Base-by-base conservation (phyloP, 208 protist species). In the Strigomonas galati region DNA sequence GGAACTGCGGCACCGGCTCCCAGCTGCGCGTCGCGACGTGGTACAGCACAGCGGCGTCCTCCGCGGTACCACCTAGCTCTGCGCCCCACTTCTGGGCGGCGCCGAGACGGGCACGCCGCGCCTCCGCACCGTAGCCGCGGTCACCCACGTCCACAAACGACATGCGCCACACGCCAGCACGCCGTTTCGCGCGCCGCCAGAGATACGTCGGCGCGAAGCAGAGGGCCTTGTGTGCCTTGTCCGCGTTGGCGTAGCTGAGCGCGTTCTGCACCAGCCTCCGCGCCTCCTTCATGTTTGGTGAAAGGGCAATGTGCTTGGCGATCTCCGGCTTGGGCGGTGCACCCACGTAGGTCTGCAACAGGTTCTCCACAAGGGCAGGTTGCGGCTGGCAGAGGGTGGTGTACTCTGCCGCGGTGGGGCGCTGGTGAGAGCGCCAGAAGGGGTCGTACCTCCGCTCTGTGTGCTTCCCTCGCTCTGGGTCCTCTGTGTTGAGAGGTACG, bases 361-460 rank as follows among this genome's bases (percentile, higher is more conserved):
- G 53, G 1, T 44, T 48, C 66, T 91, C 86, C 14, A 91, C 72
- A 12, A 37, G 30, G 9, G 53, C 49, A 0, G 70, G 56, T 19
- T 74, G 30, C 2, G 62, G 59, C n/a, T 88, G 68, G 49, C 82
- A 87, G 23, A 95, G 76, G 3, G 93, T 58, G 15, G 85, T 91
- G 77, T 83, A 93, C 76, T 95, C 86, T 4, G 83, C 90, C 10
- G 90, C 78, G 6, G 87, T 93, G 61, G 89, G 62, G 3, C 82
- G 79, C 71, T 84, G 72, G 6, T 26, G 2, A 3, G 56, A 51
- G 17, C 53, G 71, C 73, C 75, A 88, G 40, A 76, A 78, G 28
- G 23, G 2, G 65, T 14, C 32, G 21, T 17, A 27, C 21, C 17
- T 35, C 5, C 4, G 46, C 24, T 4, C 26, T 56, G 37, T 4